Base-by-base conservation (phyloP, 306 rosid species). In the Cucurbita ficifolia region DNA sequence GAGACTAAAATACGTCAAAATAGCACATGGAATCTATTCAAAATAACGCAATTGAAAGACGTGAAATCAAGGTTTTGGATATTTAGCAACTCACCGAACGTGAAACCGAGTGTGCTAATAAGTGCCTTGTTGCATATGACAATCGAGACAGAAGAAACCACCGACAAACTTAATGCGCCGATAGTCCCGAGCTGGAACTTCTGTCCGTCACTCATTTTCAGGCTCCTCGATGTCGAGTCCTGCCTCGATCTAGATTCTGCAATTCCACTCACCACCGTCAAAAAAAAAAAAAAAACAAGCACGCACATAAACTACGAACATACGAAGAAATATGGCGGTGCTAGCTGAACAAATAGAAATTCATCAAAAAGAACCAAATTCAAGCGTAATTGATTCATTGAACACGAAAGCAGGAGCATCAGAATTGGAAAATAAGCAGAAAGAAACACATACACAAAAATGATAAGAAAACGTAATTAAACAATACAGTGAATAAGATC, bases 101-200 rank as follows among this genome's bases (percentile, higher is more conserved):
- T 73, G 57, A 81, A 81, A 36, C 78, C 78, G 65, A 81, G 78
- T 11, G 78, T 76, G 68, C 81, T 76, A 69, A 78, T 78, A n/a
- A 78, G 81, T 33, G 81, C 81, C 77, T 78, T 78, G 78, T 78
- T 78, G 77, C 81, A 81, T 43, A 81, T 77, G 51, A 81, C 84
- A 33, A 81, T 81, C 35, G 84, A 81, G 46, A 81, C 84, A 9
- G 84, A 81, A 59, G 84, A 81, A 19, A 77, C 84, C 78, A 81
- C 84, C 36, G 84, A 81, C 84, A 81, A 81, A 77, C 84, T 73
- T 65, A 81, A 68, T 40, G 84, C 84, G 53, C 84, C 84, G 53
- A 81, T 63, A 74, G 84, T 81, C 65, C 84, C 84, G 33, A 81
- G 76, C 61, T 81, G 80, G 78, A 77, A 76, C 78, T 68, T 68